Percentiles rank a stretch among this genome's conserved stretches.
Conservation (phyloP, 139 green algal species). For the Raphidocelis subcapitata region DNA sequence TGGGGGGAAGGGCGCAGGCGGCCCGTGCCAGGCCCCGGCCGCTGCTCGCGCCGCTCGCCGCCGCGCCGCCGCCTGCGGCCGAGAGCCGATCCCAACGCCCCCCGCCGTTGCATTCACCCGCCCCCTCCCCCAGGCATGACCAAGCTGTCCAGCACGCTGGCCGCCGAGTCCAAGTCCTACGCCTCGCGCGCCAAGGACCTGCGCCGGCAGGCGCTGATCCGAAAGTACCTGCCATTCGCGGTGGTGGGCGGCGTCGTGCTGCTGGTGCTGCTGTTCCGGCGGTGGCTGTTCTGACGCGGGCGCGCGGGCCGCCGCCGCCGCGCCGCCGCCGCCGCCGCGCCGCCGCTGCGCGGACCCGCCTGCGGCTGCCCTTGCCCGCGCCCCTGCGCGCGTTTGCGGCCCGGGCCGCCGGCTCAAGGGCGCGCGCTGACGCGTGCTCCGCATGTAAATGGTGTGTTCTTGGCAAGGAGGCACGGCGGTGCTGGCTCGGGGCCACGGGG, state of each 20-base stretch:
- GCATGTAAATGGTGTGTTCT: too few relatives aligned
- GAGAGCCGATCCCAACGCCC: too few relatives aligned
- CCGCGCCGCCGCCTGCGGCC: too few relatives aligned
- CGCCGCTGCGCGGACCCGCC: neutral
- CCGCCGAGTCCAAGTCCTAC: slow-evolving; percentile 87
- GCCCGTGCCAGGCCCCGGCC: too few relatives aligned
- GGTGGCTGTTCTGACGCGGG: slow-evolving; percentile 13
- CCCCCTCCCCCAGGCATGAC: slow-evolving; percentile 67
- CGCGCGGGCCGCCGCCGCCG: too few relatives aligned
- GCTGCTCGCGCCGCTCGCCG: too few relatives aligned
- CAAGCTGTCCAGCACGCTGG: slow-evolving; percentile 77
- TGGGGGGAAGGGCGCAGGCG: too few relatives aligned
- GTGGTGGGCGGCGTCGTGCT: slow-evolving; percentile 75
- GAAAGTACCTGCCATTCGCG: slow-evolving; percentile 90
- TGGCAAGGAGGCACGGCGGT: too few relatives aligned
- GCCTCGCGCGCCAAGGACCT: slow-evolving; percentile 83
- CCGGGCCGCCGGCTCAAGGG: too few relatives aligned
- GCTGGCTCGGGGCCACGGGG: too few relatives aligned
- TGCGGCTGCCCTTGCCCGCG: neutral
- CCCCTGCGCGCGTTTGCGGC: neutral
- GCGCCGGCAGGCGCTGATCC: slow-evolving; percentile 80
- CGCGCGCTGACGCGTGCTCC: neutral
- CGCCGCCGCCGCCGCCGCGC: neutral
- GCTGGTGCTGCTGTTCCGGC: slow-evolving; percentile 55
- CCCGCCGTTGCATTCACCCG: neutral